Evolutionary conservation across 306 rosid species (phyloP).

Genomic region (Mucuna pruriens): DNA sequence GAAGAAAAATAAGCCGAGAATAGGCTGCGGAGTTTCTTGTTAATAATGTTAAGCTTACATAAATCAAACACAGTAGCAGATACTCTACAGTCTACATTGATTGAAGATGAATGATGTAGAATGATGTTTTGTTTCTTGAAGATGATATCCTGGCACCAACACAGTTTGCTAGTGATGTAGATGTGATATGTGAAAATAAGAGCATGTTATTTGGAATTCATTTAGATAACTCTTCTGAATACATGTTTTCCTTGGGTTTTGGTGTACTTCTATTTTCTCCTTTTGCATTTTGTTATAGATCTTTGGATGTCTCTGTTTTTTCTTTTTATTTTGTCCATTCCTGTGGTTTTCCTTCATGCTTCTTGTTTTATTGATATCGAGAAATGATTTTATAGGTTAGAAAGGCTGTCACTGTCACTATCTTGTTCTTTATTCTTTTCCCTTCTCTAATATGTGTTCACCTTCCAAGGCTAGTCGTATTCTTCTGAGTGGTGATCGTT

Average conservation of each 20-base stretch:
- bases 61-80: neutral
- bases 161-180: neutral
- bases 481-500: conserved; percentile 70
- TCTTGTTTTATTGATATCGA: neutral
- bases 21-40: neutral
- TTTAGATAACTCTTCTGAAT: neutral
- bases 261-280: neutral
- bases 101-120: neutral
- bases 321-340: neutral
- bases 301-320: neutral
- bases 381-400: neutral
- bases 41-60: neutral
- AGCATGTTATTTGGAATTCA: neutral
- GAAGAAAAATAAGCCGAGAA: neutral
- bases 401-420: neutral
- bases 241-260: neutral
- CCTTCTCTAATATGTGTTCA: conserved; percentile 39
- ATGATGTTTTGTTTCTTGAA: neutral
- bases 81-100: neutral
- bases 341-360: neutral
- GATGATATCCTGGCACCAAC: neutral
- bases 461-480: conserved; percentile 65
- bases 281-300: neutral
- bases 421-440: conserved; percentile 22
- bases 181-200: neutral